These are phyloP conservation scores for Gossypium trilobum DNA, from an alignment of 441 rosid genomes.

Conservation along the genomic window DNA sequence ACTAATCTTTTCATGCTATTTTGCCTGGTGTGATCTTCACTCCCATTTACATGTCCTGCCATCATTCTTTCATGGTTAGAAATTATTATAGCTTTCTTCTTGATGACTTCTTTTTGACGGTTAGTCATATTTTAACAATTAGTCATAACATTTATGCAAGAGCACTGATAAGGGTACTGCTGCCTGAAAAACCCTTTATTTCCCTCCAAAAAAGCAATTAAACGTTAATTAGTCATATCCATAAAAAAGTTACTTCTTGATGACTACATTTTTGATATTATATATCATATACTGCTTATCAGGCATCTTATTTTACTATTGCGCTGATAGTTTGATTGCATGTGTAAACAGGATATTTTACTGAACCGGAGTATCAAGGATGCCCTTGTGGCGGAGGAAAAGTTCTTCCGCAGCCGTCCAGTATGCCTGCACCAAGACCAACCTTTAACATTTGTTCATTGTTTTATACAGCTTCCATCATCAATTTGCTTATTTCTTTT, in stretches of 20 bases:
- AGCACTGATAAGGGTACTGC: not conserved
- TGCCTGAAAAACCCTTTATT: not conserved
- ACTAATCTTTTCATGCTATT: not conserved
- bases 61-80: not conserved
- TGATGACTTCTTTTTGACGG: not conserved
- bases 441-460: slow-evolving; percentile 7
- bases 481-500: not conserved
- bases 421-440: slow-evolving; percentile 40
- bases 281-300: slow-evolving; percentile 1
- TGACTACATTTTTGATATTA: not conserved
- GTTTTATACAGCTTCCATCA: slow-evolving; percentile 11
- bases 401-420: slow-evolving; percentile 84
- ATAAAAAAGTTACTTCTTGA: not conserved
- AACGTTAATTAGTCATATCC: not conserved
- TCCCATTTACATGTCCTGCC: not conserved
- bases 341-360: slow-evolving; percentile 52
- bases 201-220: not conserved
- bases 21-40: not conserved
- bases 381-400: slow-evolving; percentile 83
- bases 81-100: not conserved
- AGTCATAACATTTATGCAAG: not conserved
- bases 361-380: slow-evolving; percentile 77
- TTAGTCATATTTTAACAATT: slow-evolving; percentile 2
- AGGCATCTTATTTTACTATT: not conserved
- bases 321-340: not conserved